phyloP scores from a whole-genome alignment of 345 rosid species.

The Boechera divaricarpa region DNA sequence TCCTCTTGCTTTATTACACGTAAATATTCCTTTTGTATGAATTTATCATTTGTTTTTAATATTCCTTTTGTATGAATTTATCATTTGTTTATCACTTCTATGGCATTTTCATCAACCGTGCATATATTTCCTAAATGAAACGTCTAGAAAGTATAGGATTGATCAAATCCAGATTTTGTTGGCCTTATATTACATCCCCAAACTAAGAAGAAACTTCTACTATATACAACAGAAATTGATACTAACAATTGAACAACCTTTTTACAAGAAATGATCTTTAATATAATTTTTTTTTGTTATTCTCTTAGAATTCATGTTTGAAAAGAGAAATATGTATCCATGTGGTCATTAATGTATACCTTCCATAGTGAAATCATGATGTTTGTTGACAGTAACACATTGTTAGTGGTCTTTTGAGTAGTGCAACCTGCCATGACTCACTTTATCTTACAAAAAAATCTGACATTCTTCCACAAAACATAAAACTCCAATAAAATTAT shows the following conservation, averaged over 20 bases:
- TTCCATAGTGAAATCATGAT: constrained; percentile 41
- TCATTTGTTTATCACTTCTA: neutral
- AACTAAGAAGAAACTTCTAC: neutral
- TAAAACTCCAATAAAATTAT: constrained; percentile 29
- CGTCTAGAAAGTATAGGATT: neutral
- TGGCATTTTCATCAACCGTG: neutral
- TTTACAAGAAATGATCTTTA: too few species aligned
- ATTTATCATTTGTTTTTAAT: neutral
- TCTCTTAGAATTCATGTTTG: constrained; percentile 16
- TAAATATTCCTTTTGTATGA: constrained; percentile 15
- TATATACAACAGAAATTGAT: neutral
- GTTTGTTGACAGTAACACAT: constrained; percentile 41
- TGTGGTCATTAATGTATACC: constrained; percentile 22
- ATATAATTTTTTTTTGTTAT: neutral
- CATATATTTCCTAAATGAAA: neutral
- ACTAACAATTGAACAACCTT: neutral
- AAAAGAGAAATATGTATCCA: constrained; percentile 11
- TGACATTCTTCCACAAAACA: constrained; percentile 43
- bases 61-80: neutral
- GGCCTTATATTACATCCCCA: neutral
- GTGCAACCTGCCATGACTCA: constrained; percentile 48
- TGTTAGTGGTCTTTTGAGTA: constrained; percentile 43
- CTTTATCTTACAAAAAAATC: constrained; percentile 21
- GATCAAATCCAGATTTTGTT: neutral
- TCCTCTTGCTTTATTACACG: constrained; percentile 4